Base-by-base conservation (phyloP, 441 rosid species). In the Bocquillonia castaneifolia region DNA sequence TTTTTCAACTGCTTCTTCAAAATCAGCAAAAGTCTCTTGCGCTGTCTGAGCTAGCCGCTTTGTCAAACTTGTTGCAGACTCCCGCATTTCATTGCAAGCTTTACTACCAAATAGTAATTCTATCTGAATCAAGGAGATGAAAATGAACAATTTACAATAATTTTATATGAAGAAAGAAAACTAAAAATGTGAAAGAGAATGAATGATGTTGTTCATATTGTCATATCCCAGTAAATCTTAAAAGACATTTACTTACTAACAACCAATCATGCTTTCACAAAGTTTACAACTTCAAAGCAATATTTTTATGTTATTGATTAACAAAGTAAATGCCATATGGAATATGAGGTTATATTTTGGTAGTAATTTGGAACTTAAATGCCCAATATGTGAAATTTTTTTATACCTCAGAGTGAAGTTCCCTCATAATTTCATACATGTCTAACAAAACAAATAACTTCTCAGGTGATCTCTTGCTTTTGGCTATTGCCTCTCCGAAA, bases 391-490 rank as follows among this genome's bases (percentile, higher is more conserved):
- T 34, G 29, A 63, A 75, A 73, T 12, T 50, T 59, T 70, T 31
- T 59, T 63, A 45, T 87, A 93, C 98, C 91, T 85, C 98, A 31
- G 92, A 80, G 66, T 85, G 87, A 71, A 90, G 85, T 79, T 90
- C 98, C 77, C 96, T 81, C 98, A 93, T 87, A 58, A 91, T 90
- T 83, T 93, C 98, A 59, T 86, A 93, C 98, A 93, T 93, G 79
- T 93, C 98, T 62, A 93, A 63, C 61, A 91, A 82, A 74, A 88
- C 95, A 77, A 93, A 93, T 25, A 91, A 67, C 59, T 88, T 89
- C 73, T 93, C 97, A 0, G 96, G 97, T 1, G 98, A 93, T 78
- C 98, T 84, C 80, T 89, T 93, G 86, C 97, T 91, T 82, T 81
- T 93, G 44, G 96, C 96, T 39, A 93, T 80, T 53, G 96, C 96